Evolutionary conservation across 805 yeast species (phyloP).

Genomic region (Lipomyces orientalis): DNA sequence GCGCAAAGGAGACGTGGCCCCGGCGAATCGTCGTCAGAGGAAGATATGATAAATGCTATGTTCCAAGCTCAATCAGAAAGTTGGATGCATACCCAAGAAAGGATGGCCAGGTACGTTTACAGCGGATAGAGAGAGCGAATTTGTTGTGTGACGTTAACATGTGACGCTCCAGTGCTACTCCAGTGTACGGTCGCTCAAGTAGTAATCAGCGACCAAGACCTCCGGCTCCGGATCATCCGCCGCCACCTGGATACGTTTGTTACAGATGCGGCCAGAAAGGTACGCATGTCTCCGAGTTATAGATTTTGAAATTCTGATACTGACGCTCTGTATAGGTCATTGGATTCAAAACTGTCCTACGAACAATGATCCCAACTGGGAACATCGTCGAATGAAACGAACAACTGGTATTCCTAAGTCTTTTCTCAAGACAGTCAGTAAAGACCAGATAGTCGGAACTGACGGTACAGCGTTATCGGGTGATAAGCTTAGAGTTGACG

Average conservation of each 20-base stretch:
- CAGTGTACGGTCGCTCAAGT: conserved; percentile 57
- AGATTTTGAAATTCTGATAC: background rate
- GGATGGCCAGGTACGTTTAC: conserved; percentile 60
- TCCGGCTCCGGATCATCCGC: conserved; percentile 65
- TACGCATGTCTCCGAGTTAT: background rate
- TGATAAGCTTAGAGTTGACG: conserved; percentile 74
- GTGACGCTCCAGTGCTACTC: conserved; percentile 62
- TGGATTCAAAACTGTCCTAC: conserved; percentile 97
- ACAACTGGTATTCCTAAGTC: conserved; percentile 98
- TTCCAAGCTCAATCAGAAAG: conserved; percentile 91
- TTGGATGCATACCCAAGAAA: conserved; percentile 94
- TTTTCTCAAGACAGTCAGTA: conserved; percentile 82
- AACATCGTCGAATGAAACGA: conserved; percentile 85
- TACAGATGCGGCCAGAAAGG: conserved; percentile 93
- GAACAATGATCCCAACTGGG: conserved; percentile 89
- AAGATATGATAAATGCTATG: conserved; percentile 87
- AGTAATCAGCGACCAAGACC: conserved; percentile 25
- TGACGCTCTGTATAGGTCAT: conserved; percentile 55
- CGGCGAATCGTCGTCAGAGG: conserved; percentile 56
- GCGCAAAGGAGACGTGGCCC: conserved; percentile 1
- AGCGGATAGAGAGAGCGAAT: background rate
- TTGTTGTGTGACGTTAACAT: background rate
- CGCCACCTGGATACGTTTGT: conserved; percentile 96
- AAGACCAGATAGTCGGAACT: conserved; percentile 58
- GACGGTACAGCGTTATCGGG: conserved; percentile 15